Evolutionary conservation across 345 rosid species (phyloP).

Genomic region (Hibiscus tridactylites): DNA sequence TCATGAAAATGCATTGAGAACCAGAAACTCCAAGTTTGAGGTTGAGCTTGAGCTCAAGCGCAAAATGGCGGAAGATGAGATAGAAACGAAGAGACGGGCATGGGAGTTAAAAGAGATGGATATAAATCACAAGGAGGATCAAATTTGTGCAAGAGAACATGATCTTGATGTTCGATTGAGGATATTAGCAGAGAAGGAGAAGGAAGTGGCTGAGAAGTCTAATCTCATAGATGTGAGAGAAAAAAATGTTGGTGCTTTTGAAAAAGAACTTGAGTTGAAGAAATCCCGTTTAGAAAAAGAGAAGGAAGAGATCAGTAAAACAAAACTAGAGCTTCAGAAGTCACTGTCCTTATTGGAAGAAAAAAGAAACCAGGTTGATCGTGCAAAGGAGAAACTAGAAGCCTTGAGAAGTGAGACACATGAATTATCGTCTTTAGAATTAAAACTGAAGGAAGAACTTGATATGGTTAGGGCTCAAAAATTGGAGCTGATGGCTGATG

Average conservation of each 20-base stretch:
- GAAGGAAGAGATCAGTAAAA: slow-evolving; percentile 43
- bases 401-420: slow-evolving; percentile 67
- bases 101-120: slow-evolving; percentile 91
- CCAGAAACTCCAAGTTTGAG: slow-evolving; percentile 61
- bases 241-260: slow-evolving; percentile 30
- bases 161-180: slow-evolving; percentile 64
- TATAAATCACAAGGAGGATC: slow-evolving; percentile 56
- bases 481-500: slow-evolving; percentile 68
- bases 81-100: slow-evolving; percentile 76
- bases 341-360: slow-evolving; percentile 60
- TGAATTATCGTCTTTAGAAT: slow-evolving; percentile 61
- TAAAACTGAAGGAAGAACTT: slow-evolving; percentile 91
- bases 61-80: slow-evolving; percentile 69
- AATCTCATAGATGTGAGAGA: slow-evolving; percentile 54
- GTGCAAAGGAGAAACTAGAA: slow-evolving; percentile 62
- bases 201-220: slow-evolving; percentile 47
- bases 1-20: slow-evolving; percentile 56
- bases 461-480: slow-evolving; percentile 74
- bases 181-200: slow-evolving; percentile 60
- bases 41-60: slow-evolving; percentile 59
- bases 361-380: slow-evolving; percentile 50
- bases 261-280: slow-evolving; percentile 43
- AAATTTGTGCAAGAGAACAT: slow-evolving; percentile 63
- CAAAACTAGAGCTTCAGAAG: slow-evolving; percentile 56
- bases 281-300: slow-evolving; percentile 42